These are phyloP conservation scores for Smithsoniella earleae DNA, from an alignment of 163 green algal genomes.

Conservation along the genomic window DNA sequence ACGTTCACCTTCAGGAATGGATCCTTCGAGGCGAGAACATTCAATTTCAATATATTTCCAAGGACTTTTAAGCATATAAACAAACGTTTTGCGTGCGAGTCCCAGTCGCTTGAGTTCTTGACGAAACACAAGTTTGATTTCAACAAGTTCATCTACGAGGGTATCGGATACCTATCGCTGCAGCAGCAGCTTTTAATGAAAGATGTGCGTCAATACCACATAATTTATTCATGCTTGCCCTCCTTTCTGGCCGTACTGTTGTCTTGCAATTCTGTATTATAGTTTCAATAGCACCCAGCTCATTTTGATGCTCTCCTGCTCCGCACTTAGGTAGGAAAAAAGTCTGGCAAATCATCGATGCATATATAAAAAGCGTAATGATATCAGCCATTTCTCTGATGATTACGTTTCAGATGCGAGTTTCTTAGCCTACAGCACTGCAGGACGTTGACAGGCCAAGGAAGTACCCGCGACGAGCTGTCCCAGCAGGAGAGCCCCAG, in stretches of 20 bases:
- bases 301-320: conserved; percentile 36
- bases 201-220: too few species aligned
- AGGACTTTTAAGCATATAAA: conserved; percentile 32
- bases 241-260: too few species aligned
- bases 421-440: background rate
- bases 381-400: too few species aligned
- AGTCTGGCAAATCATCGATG: too few species aligned
- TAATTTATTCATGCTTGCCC: too few species aligned
- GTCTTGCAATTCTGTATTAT: background rate
- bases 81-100: conserved; percentile 56
- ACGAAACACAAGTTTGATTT: conserved; percentile 68
- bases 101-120: conserved; percentile 59
- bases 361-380: too few species aligned
- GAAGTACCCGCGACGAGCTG: background rate
- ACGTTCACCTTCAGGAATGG: conserved; percentile 36
- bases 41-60: conserved; percentile 78
- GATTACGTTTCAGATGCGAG: too few species aligned
- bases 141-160: conserved; percentile 66
- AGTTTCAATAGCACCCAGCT: background rate
- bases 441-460: background rate
- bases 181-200: conserved; percentile 14
- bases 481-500: background rate
- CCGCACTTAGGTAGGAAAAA: too few species aligned
- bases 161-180: conserved; percentile 34
- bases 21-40: conserved; percentile 52